Percentiles rank a stretch among this genome's conserved stretches.
These are phyloP conservation scores for Gossypium anomalum DNA, from an alignment of 345 rosid species.

Conservation along the genomic window DNA sequence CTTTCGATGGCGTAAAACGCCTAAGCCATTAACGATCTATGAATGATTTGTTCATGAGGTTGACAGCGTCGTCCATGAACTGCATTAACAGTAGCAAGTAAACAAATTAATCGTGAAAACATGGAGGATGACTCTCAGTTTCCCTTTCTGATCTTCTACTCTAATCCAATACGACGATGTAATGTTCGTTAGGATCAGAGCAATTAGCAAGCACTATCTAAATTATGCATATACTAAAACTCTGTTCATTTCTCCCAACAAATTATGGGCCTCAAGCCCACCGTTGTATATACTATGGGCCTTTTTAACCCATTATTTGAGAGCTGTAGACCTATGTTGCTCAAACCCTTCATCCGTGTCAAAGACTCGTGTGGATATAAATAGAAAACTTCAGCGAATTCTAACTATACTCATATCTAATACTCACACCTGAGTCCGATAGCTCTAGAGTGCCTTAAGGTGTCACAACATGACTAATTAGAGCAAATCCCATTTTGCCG, in stretches of 20 bases:
- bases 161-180: too few species aligned
- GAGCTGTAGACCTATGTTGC: background rate
- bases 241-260: too few species aligned
- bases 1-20: conserved; percentile 9
- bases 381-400: background rate
- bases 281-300: background rate
- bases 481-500: background rate
- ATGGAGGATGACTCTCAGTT: too few species aligned
- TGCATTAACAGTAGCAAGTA: conserved; percentile 36
- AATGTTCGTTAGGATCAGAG: too few species aligned
- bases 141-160: too few species aligned
- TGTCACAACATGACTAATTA: background rate
- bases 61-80: conserved; percentile 90
- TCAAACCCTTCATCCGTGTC: background rate
- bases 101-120: conserved; percentile 5
- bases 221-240: too few species aligned
- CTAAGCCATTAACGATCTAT: conserved; percentile 48
- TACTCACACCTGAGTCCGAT: background rate
- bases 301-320: background rate
- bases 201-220: too few species aligned
- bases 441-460: background rate
- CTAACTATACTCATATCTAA: background rate
- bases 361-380: background rate
- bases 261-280: too few species aligned
- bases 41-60: conserved; percentile 88